A percentile compares a stretch with the other conserved stretches of the same genome.
These are phyloP conservation scores for Saturnispora mendoncae DNA, from an alignment of 805 yeast species.

Conservation along the genomic window DNA sequence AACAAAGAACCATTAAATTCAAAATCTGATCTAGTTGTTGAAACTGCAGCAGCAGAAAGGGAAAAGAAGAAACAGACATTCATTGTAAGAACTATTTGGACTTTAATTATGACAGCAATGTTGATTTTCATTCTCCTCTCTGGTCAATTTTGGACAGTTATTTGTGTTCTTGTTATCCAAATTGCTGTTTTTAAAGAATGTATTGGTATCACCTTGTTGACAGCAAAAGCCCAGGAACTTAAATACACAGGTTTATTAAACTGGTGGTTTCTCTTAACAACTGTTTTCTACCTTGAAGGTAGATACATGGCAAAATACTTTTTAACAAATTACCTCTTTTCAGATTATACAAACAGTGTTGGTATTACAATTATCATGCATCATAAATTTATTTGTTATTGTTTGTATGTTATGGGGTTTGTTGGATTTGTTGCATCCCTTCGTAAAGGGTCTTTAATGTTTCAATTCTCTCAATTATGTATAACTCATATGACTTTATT, in stretches of 20 bases:
- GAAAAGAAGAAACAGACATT: constrained; percentile 76
- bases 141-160: constrained; percentile 78
- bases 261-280: constrained; percentile 87
- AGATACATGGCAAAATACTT: constrained; percentile 61
- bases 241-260: constrained; percentile 77
- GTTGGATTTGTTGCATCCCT: constrained; percentile 83
- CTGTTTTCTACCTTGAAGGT: constrained; percentile 85
- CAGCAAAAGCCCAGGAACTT: constrained; percentile 71
- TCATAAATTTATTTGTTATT: constrained; percentile 78
- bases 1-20: background rate
- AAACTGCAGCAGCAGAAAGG: constrained; percentile 31
- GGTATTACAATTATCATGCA: constrained; percentile 35
- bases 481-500: constrained; percentile 89
- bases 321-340: constrained; percentile 21
- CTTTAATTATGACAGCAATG: constrained; percentile 76
- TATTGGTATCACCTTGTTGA: constrained; percentile 70
- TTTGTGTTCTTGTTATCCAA: constrained; percentile 65
- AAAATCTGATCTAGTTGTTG: background rate
- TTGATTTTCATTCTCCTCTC: constrained; percentile 64
- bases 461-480: constrained; percentile 91
- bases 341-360: constrained; percentile 23
- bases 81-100: constrained; percentile 84
- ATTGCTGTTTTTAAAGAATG: constrained; percentile 84
- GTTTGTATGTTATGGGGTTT: constrained; percentile 78
- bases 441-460: constrained; percentile 79